Conservation (phyloP, 1,139 yeast genomes). For the Suhomyces chickasaworum region DNA sequence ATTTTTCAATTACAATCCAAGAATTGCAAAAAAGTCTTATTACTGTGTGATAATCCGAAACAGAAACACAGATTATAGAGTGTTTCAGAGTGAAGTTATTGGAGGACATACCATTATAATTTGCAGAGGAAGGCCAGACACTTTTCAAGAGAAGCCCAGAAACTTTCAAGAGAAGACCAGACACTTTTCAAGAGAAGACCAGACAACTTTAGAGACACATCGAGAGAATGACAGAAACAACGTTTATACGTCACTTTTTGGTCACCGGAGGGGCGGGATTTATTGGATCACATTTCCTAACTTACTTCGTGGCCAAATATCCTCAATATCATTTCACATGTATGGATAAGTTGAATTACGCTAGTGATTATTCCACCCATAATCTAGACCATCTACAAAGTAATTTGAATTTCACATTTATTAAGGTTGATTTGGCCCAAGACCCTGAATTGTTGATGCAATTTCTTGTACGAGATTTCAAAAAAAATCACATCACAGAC, state of each 20-base stretch:
- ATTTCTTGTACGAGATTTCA: constrained; percentile 16
- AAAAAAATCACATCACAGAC: constrained; percentile 29
- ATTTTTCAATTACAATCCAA: not conserved
- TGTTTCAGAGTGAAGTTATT: too few relatives aligned
- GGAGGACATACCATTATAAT: too few relatives aligned
- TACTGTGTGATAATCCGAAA: too few relatives aligned
- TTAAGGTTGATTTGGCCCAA: constrained; percentile 42
- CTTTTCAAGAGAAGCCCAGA: not conserved
- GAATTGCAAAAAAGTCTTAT: not conserved
- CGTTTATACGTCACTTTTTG: constrained; percentile 27
- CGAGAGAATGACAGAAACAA: constrained; percentile 4
- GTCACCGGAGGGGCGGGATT: constrained; percentile 66
- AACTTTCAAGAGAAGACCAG: too few relatives aligned
- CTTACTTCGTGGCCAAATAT: constrained; percentile 38
- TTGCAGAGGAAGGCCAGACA: too few relatives aligned
- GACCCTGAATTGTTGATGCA: constrained; percentile 21
- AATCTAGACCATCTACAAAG: constrained; percentile 28
- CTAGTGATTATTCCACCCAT: constrained; percentile 21
- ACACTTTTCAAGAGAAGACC: not conserved
- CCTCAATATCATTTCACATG: constrained; percentile 47
- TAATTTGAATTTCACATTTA: constrained; percentile 27
- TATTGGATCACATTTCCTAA: constrained; percentile 54
- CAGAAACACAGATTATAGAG: too few relatives aligned
- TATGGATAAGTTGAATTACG: constrained; percentile 50
- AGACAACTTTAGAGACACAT: too few relatives aligned